A percentile compares a stretch with the other conserved stretches of the same genome.
Conservation (phyloP, 148 eudicot species). For the Heliosperma pusillum region DNA sequence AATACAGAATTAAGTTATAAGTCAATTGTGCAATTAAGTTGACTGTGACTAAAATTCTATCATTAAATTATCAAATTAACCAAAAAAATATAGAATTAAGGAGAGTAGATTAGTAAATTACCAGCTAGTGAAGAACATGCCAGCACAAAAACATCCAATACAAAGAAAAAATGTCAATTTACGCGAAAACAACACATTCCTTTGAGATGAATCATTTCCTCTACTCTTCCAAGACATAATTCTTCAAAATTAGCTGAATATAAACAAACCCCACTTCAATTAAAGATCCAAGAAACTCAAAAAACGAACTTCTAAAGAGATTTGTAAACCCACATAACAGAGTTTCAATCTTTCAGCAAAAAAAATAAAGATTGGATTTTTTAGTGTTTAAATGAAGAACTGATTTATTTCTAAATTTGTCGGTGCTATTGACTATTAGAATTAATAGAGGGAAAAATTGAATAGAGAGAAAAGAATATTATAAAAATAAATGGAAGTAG, state of each 20-base stretch:
- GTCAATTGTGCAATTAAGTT: too few relatives aligned
- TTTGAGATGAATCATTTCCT: constrained; percentile 48
- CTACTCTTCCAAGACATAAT: constrained; percentile 54
- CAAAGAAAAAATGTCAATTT: constrained; percentile 63
- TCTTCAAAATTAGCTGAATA: constrained; percentile 9
- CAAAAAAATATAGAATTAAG: neutral
- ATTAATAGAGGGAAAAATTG: neutral
- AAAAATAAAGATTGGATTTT: neutral
- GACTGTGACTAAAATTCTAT: too few relatives aligned
- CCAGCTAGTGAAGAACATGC: constrained; percentile 85
- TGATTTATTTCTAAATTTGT: constrained; percentile 16
- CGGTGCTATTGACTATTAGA: constrained; percentile 20
- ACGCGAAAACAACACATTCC: constrained; percentile 39
- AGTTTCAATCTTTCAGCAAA: constrained; percentile 16
- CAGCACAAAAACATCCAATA: constrained; percentile 75
- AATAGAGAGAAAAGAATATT: too few relatives aligned
- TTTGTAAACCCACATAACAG: neutral
- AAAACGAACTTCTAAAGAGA: neutral
- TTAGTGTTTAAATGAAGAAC: constrained; percentile 1
- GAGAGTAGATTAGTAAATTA: constrained; percentile 22
- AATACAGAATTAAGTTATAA: neutral
- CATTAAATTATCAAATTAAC: too few relatives aligned
- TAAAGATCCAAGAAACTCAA: neutral
- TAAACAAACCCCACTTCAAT: constrained; percentile 24
- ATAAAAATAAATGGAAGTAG: neutral